These are phyloP conservation scores for Calonectria montana DNA, from an alignment of 2,329 filamentous ascomycete species.

Conservation along the genomic window DNA sequence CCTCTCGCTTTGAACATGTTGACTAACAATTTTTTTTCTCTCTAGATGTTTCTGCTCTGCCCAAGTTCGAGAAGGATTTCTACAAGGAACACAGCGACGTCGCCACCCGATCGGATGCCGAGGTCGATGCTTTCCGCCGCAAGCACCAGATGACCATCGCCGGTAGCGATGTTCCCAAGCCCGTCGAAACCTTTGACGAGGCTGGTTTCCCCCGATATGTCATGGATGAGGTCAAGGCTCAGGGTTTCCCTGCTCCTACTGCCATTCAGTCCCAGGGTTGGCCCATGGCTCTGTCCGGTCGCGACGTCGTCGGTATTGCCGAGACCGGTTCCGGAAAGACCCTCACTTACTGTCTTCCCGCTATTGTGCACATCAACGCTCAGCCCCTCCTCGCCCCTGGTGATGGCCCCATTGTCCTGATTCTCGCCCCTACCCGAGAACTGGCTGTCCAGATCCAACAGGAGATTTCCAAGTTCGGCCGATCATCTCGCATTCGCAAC, in stretches of 20 bases:
- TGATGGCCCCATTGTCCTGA: slow-evolving; percentile 95
- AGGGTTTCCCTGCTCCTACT: slow-evolving; percentile 93
- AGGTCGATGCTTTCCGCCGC: slow-evolving; percentile 89
- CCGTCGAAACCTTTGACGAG: slow-evolving; percentile 97
- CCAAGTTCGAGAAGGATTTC: slow-evolving; percentile 99
- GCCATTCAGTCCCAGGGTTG: slow-evolving; percentile 98
- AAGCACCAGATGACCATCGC: slow-evolving; percentile 86
- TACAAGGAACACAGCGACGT: slow-evolving; percentile 96
- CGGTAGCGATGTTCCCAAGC: slow-evolving; percentile 86
- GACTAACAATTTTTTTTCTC: slow-evolving; percentile 35
- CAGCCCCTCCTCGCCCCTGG: slow-evolving; percentile 95
- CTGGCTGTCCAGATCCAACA: slow-evolving; percentile 98
- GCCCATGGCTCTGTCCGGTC: slow-evolving; percentile 98
- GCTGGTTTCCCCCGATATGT: slow-evolving; percentile 97
- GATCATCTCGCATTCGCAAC: slow-evolving; percentile 97
- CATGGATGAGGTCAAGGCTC: slow-evolving; percentile 98
- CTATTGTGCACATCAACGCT: slow-evolving; percentile 99
- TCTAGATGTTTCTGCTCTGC: slow-evolving; percentile 79
- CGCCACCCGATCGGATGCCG: slow-evolving; percentile 75
- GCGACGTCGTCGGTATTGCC: slow-evolving; percentile 98
- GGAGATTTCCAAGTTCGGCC: slow-evolving; percentile 98
- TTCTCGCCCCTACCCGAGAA: slow-evolving; percentile 96
- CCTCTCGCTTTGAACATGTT: neutral
- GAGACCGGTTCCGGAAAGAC: slow-evolving; percentile 99
- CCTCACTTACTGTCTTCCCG: slow-evolving; percentile 95